Evolutionary conservation across 345 rosid species (phyloP), one percentile per base, ranked within the genome.

Genomic region (Aquilaria sinensis): DNA sequence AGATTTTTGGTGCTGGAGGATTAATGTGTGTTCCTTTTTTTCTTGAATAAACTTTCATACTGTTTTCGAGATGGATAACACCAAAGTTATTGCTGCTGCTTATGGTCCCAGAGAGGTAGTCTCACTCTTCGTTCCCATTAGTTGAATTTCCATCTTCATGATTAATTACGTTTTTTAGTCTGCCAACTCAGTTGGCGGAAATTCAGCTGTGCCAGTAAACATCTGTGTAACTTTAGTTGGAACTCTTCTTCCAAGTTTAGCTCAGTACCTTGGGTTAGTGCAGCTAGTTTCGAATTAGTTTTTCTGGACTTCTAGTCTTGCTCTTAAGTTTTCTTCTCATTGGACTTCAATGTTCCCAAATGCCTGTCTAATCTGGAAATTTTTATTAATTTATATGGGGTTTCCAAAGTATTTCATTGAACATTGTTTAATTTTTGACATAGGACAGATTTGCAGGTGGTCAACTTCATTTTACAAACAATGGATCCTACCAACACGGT

Each of bases 101-200:
- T 90, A 88, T 80, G 97, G 97, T 30, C 99, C 97, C 2, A 81
- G 97, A 77, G 96, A 90, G 99, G 99, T 88, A 47, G 31, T 30
- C 11, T 62, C 31, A 9, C 47, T 23, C 9, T 32, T 11, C 47
- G 37, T 3, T 51, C 57, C 48, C 49, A 31, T 45, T 29, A 41
- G 11, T 50, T 50, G 62, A 7, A 32, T 53, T 63, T 9, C 9
- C 14, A 4, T 47, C 6, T 53, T 56, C 49, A 12, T 23, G 29
- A 10, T 30, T 5, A 9, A 6, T 7, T 33, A 45, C 16, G 3
- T 51, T 45, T 23, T 46, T 33, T 31, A 2, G 23, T 72, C 83
- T 41, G 61, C 82, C 65, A 74, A 60, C 59, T 74, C 88, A 63
- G 74, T 65, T 47, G 83, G 78, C 64, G 72, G 63, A 60, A 74